phyloP scores from a whole-genome alignment of 441 rosid genomes.

The Erodium moschatum region DNA sequence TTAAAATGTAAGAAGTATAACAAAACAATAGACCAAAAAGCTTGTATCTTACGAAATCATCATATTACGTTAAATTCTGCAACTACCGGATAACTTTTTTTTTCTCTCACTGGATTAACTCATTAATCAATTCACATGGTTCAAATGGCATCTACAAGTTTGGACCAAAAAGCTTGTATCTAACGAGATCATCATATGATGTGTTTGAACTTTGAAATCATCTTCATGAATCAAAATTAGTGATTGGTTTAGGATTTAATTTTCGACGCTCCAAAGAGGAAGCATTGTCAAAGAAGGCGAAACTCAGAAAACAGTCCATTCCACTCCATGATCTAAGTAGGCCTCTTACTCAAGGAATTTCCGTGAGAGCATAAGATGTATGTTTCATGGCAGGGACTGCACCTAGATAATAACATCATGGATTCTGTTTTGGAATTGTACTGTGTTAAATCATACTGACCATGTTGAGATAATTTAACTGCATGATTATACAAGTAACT shows the following conservation, averaged over 20 bases:
- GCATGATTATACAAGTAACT: constrained; percentile 64
- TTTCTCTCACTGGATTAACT: too few relatives aligned
- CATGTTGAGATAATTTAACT: constrained; percentile 78
- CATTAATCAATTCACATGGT: background rate
- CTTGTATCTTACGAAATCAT: too few relatives aligned
- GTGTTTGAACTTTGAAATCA: background rate
- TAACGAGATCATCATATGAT: background rate
- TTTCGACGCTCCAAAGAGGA: background rate
- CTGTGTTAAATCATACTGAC: constrained; percentile 30
- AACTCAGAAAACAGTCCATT: background rate
- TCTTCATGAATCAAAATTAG: background rate
- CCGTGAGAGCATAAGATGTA: background rate
- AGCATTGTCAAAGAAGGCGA: background rate
- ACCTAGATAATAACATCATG: background rate
- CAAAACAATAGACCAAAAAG: too few relatives aligned
- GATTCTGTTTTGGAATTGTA: background rate
- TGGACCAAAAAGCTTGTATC: background rate
- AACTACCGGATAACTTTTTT: too few relatives aligned
- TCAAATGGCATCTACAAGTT: background rate
- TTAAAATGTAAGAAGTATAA: too few relatives aligned
- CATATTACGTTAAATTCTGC: too few relatives aligned
- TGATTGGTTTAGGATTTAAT: background rate
- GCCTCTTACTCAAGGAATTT: background rate
- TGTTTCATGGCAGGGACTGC: background rate
- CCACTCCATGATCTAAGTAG: background rate